Base-by-base conservation (phyloP, 345 rosid species). In the Citrus hindsii region DNA sequence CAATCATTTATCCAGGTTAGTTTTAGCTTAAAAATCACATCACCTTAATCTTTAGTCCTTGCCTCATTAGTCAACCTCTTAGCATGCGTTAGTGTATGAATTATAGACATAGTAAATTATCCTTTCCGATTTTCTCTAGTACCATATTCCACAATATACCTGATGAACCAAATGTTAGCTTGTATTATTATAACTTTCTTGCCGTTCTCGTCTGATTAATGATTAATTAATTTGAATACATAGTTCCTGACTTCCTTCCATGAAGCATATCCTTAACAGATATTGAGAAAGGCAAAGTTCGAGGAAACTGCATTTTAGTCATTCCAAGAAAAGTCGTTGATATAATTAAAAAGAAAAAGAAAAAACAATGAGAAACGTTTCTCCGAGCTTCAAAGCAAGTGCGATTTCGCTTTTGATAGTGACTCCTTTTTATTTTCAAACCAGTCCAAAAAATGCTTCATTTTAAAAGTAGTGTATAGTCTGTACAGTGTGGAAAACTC, bases 161-260 rank as follows among this genome's bases (percentile, higher is more conserved):
- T 69, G 58, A 69, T 42, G 35, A 69, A 24, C 4, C 6, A 24
- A 69, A 42, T 24, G 40, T 37, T 7, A 38, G 9, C 18, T 12
- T 19, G 2, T 24, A 14, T 40, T 40, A 2, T 40, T 0, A 9
- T 40, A 40, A 24, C 25, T 37, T 64, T 64, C 28, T 75, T 35
- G 37, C 13, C 9, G 33, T 55, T 32, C 3, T 42, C 14, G 48
- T 21, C 62, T 48, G 33, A 63, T 28, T 9, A 63, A 14, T 12
- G 10, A 64, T 40, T 28, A 18, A 61, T 33, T 5, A 5, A 28
- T 13, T 24, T 4, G 7, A 37, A 18, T 8, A 24, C 5, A 6
- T 19, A 30, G 91, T 62, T 93, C 99, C 33, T 0, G 33, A 32
- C 33, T 32, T 32, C 33, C 70, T 92, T 75, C 91, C 96, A 56